Percentiles rank a stretch among this genome's conserved stretches.
These are phyloP conservation scores for Eremochloa ophiuroides DNA, from an alignment of 176 grass and related monocot species.

Conservation along the genomic window DNA sequence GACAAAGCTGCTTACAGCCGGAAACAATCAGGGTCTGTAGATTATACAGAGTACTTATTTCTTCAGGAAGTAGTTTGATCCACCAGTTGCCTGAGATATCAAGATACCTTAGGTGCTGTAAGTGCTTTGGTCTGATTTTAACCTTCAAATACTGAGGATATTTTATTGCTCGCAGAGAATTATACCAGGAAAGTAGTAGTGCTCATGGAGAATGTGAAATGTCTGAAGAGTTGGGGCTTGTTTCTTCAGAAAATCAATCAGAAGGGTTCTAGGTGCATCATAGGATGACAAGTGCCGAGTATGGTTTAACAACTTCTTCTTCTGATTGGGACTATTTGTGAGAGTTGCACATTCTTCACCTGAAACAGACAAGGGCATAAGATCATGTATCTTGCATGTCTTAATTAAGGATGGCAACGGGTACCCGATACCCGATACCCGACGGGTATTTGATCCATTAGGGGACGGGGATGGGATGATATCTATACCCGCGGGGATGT, in stretches of 20 bases:
- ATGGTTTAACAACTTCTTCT: neutral
- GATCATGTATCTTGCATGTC: too few relatives aligned
- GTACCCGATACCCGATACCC: too few relatives aligned
- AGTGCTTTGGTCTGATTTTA: neutral
- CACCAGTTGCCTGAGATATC: fast-evolving
- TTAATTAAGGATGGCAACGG: too few relatives aligned
- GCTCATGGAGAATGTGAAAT: too few relatives aligned
- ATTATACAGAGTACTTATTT: slow-evolving; percentile 6
- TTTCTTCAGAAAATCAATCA: neutral
- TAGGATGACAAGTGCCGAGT: neutral
- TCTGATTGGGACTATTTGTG: neutral
- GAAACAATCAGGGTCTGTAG: neutral
- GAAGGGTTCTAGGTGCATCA: neutral
- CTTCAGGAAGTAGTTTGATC: neutral
- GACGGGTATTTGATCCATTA: too few relatives aligned
- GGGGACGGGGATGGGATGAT: too few relatives aligned
- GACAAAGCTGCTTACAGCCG: fast-evolving
- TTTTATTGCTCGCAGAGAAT: neutral
- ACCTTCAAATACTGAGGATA: neutral
- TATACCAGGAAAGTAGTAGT: too few relatives aligned
- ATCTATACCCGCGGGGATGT: too few relatives aligned
- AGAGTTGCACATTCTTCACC: too few relatives aligned
- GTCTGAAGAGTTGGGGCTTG: neutral
- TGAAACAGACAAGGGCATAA: too few relatives aligned
- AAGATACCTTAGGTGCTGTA: neutral